Conservation (phyloP, 2,329 filamentous ascomycete species). For the Raffaelea albimanens region DNA sequence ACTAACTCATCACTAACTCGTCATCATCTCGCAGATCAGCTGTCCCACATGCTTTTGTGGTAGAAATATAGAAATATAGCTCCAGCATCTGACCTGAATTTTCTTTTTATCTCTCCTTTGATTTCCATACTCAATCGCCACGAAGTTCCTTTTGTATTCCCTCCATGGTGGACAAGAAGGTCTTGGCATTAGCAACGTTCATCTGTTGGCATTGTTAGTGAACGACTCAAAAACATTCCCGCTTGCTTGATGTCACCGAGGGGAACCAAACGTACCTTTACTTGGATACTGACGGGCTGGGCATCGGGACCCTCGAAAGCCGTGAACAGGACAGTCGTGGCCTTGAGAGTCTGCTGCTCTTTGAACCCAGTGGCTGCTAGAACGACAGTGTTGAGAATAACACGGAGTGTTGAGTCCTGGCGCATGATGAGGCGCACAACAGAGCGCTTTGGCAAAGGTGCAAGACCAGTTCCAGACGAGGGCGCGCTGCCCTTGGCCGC, state of each 20-base stretch:
- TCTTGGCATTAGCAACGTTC: constrained; percentile 42
- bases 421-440: constrained; percentile 76
- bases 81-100: no score
- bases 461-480: neutral
- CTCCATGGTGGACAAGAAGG: constrained; percentile 39
- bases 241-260: neutral
- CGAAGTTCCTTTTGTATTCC: constrained; percentile 41
- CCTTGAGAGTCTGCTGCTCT: constrained; percentile 63
- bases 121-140: constrained; percentile 11
- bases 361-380: constrained; percentile 72
- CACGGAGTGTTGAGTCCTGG: constrained; percentile 77
- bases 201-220: constrained; percentile 28
- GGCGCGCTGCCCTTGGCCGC: constrained; percentile 1
- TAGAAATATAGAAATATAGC: no score
- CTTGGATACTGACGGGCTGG: constrained; percentile 48
- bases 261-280: constrained; percentile 41
- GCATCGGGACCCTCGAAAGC: constrained; percentile 48
- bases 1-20: no score
- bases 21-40: no score
- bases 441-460: constrained; percentile 24
- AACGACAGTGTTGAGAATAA: constrained; percentile 78
- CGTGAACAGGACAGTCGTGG: constrained; percentile 57
- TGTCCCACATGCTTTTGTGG: no score
- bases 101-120: no score
- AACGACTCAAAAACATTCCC: no score